These are phyloP conservation scores for Closterium sp. DNA, from an alignment of 139 green algal genomes.

Conservation along the genomic window DNA sequence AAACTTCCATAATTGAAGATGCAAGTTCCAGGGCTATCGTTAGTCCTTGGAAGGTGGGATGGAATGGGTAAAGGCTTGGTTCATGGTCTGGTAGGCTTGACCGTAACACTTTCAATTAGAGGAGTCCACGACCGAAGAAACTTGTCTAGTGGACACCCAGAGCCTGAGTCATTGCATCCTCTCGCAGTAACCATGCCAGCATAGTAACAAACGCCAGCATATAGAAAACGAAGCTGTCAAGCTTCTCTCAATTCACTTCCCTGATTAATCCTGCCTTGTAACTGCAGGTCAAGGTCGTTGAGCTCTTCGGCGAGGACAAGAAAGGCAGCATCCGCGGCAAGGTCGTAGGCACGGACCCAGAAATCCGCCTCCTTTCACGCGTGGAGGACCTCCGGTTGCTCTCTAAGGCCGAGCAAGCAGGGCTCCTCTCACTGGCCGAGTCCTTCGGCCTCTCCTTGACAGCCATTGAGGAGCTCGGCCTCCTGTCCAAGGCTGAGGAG, in stretches of 20 bases:
- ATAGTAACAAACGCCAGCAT: too few relatives aligned
- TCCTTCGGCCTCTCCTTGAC: conserved; percentile 64
- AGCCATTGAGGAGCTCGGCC: conserved; percentile 69
- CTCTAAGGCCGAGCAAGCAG: conserved; percentile 59
- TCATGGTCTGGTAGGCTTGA: too few relatives aligned
- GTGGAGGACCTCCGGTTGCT: conserved; percentile 46
- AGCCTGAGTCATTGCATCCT: too few relatives aligned
- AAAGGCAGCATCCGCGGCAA: conserved; percentile 1
- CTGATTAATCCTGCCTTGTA: not conserved
- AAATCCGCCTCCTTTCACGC: conserved; percentile 22
- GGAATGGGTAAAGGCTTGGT: too few relatives aligned
- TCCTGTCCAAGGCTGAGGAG: conserved; percentile 63
- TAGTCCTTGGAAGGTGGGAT: too few relatives aligned
- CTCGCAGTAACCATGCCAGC: too few relatives aligned
- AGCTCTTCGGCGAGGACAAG: conserved; percentile 19
- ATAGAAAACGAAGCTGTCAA: not conserved
- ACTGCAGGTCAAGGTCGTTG: conserved; percentile 32
- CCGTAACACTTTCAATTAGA: too few relatives aligned
- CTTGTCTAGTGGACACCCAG: too few relatives aligned
- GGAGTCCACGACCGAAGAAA: too few relatives aligned
- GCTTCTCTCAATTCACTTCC: not conserved
- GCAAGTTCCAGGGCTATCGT: too few relatives aligned
- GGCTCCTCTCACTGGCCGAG: conserved; percentile 65
- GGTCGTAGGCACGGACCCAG: not conserved
- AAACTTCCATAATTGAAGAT: too few relatives aligned